Conservation (phyloP, 176 grass and related monocot genomes). For the Oryza punctata region DNA sequence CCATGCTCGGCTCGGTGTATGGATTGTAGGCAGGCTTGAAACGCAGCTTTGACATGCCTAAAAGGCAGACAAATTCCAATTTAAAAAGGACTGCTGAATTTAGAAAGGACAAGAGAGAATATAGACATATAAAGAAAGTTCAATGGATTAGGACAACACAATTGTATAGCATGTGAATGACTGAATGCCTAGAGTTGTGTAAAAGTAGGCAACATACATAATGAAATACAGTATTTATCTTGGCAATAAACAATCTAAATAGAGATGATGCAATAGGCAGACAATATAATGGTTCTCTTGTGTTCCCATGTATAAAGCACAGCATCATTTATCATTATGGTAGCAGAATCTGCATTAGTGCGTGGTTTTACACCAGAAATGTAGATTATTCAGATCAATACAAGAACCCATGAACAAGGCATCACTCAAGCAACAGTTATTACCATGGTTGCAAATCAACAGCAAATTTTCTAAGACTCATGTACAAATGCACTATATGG, state of each 20-base stretch:
- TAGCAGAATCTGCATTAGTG: not conserved
- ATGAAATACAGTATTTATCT: not conserved
- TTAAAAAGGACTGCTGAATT: not conserved
- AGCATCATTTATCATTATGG: not conserved
- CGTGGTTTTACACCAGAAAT: not conserved
- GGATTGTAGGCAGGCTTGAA: constrained; percentile 99
- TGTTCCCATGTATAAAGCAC: constrained; percentile 3
- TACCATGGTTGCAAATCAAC: not conserved
- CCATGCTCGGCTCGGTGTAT: constrained; percentile 95
- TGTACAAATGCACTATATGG: not conserved
- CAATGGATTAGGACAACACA: not conserved
- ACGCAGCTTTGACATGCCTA: constrained; percentile 87
- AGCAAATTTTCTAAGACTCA: not conserved
- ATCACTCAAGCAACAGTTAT: constrained; percentile 13
- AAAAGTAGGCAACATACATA: not conserved
- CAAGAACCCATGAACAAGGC: not conserved
- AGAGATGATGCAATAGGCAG: not conserved
- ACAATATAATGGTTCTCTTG: not conserved
- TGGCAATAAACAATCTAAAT: not conserved
- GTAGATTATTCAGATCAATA: not conserved
- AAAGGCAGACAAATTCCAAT: constrained; percentile 17
- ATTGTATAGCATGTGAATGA: not conserved
- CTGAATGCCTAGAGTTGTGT: not conserved
- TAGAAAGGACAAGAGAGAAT: not conserved
- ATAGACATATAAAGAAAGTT: not conserved